Evolutionary conservation across 1,284 basidiomycete genomes (phyloP), one percentile per base, ranked within the genome.

Genomic region (Xerocomus amazonicus): DNA sequence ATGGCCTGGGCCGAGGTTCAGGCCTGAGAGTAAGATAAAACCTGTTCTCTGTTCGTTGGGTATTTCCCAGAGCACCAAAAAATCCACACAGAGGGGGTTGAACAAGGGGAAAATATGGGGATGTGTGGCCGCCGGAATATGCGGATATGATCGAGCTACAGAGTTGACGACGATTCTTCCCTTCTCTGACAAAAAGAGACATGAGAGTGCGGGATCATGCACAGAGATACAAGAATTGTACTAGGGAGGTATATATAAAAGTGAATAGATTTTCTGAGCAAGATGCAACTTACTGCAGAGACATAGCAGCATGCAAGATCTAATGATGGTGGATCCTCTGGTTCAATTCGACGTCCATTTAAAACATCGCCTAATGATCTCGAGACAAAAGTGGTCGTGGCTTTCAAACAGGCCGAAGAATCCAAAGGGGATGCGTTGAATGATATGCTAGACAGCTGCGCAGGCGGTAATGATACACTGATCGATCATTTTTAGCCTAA

Each of bases 81-180:
- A 56, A 62, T 94, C 87, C 33, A 93, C 68, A 10, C 84, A 74
- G 26, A 76, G 67, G 0, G 91, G 87, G 56, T 87, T 80, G 66
- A 90, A 83, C 5, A 94, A 73, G 2, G 93, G 90, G 63, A 96
- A 93, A 40, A 93, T 78, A 32, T 66, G 65, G 0, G 75, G 71
- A 53, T 84, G 73, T 1, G 76, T 72, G 1, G 67, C 48, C 4
- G 68, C 37, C 1, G 87, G 76, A 19, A 96, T 83, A 49, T 86
- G 77, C 0, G 84, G 81, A 62, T 90, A 82, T 26, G 74, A 65
- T 26, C 63, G 60, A 45, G 63, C 59, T 48, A 76, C 61, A 8
- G 66, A 69, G 43, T 62, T 75, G 45, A 70, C 60, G 19, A 70
- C 63, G 36, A 65, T 62, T 52, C 70, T 77, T 35, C 77, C 75